Conservation (phyloP, 306 rosid genomes). For the Inga laurina region DNA sequence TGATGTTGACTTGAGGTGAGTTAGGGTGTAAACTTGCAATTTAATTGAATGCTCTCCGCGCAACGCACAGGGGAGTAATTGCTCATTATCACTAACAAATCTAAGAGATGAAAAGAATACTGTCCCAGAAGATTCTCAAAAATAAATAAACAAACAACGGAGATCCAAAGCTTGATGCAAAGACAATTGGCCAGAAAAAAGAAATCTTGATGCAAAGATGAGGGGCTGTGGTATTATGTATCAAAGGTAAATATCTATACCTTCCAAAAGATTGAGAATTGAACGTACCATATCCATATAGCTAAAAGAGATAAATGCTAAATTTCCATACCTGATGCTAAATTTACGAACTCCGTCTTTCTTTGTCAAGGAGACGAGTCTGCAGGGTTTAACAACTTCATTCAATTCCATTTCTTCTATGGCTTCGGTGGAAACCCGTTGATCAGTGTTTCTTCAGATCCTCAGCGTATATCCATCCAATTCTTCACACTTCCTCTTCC, state of each 20-base stretch:
- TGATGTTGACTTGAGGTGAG: too few relatives aligned
- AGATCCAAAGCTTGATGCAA: background rate
- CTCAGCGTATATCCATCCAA: constrained; percentile 8
- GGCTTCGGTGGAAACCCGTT: background rate
- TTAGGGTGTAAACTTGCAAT: too few relatives aligned
- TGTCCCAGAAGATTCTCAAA: background rate
- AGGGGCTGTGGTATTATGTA: background rate
- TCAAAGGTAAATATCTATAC: background rate
- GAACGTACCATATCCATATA: background rate
- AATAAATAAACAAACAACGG: background rate
- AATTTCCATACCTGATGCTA: constrained; percentile 32
- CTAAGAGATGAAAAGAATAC: background rate
- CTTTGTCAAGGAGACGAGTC: background rate
- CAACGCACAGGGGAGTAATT: too few relatives aligned
- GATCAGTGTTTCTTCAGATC: background rate
- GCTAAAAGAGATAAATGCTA: background rate
- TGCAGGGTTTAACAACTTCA: background rate
- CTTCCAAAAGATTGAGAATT: background rate
- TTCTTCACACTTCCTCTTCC: constrained; percentile 6
- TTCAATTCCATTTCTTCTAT: background rate
- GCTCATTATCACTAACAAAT: background rate
- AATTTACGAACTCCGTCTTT: background rate
- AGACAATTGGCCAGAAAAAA: background rate
- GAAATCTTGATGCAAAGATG: background rate
- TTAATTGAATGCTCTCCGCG: too few relatives aligned